phyloP scores from a whole-genome alignment of 2,329 filamentous ascomycete species.

The Neoscytalidium dimidiatum region DNA sequence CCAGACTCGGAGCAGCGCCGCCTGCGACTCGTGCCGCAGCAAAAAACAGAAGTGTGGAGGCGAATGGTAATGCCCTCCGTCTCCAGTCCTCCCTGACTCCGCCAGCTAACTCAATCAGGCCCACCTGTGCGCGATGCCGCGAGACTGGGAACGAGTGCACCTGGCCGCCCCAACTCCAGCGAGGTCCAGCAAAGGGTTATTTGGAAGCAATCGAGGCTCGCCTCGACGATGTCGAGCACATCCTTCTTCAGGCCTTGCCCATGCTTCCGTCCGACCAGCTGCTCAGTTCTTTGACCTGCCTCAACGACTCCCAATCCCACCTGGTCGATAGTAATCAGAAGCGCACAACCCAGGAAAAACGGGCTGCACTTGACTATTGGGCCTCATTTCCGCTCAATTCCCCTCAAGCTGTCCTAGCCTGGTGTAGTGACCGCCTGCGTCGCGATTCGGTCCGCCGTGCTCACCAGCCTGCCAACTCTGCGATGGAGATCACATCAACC shows the following conservation, averaged over 20 bases:
- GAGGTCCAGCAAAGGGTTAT: slow-evolving; percentile 19
- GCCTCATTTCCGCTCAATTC: slow-evolving; percentile 18
- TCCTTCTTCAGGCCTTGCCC: slow-evolving; percentile 17
- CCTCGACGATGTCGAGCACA: slow-evolving; percentile 18
- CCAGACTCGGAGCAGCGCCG: slow-evolving; percentile 18
- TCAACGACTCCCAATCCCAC: neutral
- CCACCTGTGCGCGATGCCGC: slow-evolving; percentile 16
- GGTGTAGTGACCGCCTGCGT: slow-evolving; percentile 8
- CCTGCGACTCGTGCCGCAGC: slow-evolving; percentile 19
- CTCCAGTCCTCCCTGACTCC: neutral
- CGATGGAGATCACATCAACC: neutral
- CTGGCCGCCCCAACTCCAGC: slow-evolving; percentile 19
- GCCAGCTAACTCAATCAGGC: slow-evolving; percentile 9
- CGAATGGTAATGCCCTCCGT: slow-evolving; percentile 14
- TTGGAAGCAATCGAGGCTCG: slow-evolving; percentile 19
- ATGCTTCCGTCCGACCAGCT: slow-evolving; percentile 11
- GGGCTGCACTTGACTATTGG: slow-evolving; percentile 18
- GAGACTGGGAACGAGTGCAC: slow-evolving; percentile 16
- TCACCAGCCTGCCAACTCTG: neutral
- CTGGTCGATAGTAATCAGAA: slow-evolving; percentile 6
- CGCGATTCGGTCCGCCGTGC: neutral
- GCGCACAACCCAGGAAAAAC: slow-evolving; percentile 19
- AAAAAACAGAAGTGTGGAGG: slow-evolving; percentile 20
- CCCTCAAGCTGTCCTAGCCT: slow-evolving; percentile 5
- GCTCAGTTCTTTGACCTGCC: slow-evolving; percentile 2